These are phyloP conservation scores for Guillardia theta DNA, from an alignment of 78 protist genomes.

Conservation along the genomic window DNA sequence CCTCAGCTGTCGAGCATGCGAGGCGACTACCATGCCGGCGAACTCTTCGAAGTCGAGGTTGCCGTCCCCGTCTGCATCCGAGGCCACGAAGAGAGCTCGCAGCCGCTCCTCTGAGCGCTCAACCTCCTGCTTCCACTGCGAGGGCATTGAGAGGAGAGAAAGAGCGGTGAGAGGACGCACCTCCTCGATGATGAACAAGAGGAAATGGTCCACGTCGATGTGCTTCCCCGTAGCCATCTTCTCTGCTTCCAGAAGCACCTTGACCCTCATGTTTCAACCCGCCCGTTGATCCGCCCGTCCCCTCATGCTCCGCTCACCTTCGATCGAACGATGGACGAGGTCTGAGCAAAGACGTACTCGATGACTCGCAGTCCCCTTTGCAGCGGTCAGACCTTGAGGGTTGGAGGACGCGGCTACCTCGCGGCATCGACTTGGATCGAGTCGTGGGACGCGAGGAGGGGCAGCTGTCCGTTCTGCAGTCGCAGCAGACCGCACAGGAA, in stretches of 20 bases:
- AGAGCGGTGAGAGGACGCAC: too few species aligned
- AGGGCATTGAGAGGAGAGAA: too few species aligned
- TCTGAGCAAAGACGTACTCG: background rate
- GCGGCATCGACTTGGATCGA: background rate
- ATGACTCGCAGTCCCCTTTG: background rate
- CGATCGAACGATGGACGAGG: background rate
- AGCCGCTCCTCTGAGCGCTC: background rate
- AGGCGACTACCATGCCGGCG: background rate
- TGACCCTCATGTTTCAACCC: too few species aligned
- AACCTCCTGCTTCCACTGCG: background rate
- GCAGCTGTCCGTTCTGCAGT: constrained; percentile 6
- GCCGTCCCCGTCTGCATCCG: background rate
- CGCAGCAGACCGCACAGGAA: background rate
- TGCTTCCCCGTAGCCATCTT: background rate
- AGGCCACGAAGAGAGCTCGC: background rate
- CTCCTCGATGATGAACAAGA: background rate
- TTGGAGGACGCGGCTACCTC: too few species aligned
- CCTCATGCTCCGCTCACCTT: too few species aligned
- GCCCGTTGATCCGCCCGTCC: too few species aligned
- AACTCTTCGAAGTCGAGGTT: background rate
- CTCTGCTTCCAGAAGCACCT: background rate
- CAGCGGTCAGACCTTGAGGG: too few species aligned
- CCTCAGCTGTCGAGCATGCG: too few species aligned
- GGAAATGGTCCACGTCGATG: background rate
- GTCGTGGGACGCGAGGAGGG: background rate